A percentile compares a stretch with the other conserved stretches of the same genome.
phyloP scores from a whole-genome alignment of 1,284 basidiomycete species.

The Macrocystidia cucumis region DNA sequence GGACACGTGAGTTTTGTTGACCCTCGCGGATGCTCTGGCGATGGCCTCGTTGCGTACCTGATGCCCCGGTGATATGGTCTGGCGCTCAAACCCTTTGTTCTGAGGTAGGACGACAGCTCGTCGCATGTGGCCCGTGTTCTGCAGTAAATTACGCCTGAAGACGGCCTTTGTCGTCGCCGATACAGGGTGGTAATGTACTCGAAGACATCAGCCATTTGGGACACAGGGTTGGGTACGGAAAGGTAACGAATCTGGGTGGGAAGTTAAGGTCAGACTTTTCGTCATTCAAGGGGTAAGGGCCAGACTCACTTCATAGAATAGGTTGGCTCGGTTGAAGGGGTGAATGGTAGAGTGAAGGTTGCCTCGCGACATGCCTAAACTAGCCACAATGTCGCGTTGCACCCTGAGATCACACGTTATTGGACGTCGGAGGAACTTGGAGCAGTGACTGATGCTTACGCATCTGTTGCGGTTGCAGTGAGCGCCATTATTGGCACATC shows the following conservation, averaged over 20 bases:
- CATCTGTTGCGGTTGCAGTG: conserved; percentile 69
- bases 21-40: no score
- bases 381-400: conserved; percentile 62
- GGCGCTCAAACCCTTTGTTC: conserved; percentile 59
- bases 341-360: conserved; percentile 60
- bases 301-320: conserved; percentile 67
- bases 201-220: conserved; percentile 57
- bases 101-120: conserved; percentile 54
- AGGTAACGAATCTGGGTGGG: conserved; percentile 65
- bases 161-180: conserved; percentile 46
- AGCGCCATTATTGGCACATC: conserved; percentile 78
- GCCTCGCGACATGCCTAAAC: conserved; percentile 50
- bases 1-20: conserved; percentile 1
- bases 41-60: conserved; percentile 27
- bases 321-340: conserved; percentile 74
- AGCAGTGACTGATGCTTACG: conserved; percentile 26
- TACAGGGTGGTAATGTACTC: conserved; percentile 61
- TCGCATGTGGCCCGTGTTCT: conserved; percentile 60
- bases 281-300: neutral
- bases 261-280: no score
- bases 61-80: conserved; percentile 72
- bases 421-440: conserved; percentile 6
- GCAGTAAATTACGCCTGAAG: conserved; percentile 81
- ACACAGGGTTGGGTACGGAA: conserved; percentile 35
- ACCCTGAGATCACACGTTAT: conserved; percentile 49